phyloP scores from a whole-genome alignment of 1,284 basidiomycete species.

The Ganoderma leucocontextum region DNA sequence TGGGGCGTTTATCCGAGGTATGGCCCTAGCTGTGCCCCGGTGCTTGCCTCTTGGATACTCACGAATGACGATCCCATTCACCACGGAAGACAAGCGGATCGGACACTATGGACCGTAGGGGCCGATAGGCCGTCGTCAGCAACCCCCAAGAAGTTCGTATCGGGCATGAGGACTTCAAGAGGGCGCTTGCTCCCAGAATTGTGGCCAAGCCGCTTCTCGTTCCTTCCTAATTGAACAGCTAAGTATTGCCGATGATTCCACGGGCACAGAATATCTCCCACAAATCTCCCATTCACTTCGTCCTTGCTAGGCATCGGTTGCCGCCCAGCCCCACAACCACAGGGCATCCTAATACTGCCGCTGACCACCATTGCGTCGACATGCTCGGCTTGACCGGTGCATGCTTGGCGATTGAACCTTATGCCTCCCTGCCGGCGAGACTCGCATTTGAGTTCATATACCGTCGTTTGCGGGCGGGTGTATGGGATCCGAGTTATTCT shows the following conservation, averaged over 20 bases:
- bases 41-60: constrained; percentile 12
- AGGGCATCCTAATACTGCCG: constrained; percentile 9
- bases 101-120: constrained; percentile 23
- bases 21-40: constrained; percentile 11
- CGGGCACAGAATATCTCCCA: constrained; percentile 22
- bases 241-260: constrained; percentile 33
- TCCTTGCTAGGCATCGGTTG: constrained; percentile 17
- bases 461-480: background rate
- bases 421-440: background rate
- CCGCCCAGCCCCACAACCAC: background rate
- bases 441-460: constrained; percentile 4
- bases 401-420: constrained; percentile 7
- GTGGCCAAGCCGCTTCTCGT: constrained; percentile 21
- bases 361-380: constrained; percentile 1
- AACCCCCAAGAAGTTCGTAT: constrained; percentile 12
- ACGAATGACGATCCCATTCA: constrained; percentile 19
- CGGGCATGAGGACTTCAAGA: constrained; percentile 5
- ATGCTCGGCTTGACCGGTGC: constrained; percentile 4
- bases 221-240: constrained; percentile 20
- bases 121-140: constrained; percentile 19
- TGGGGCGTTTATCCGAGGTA: constrained; percentile 25
- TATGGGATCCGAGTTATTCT: constrained; percentile 12
- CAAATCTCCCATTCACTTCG: constrained; percentile 19
- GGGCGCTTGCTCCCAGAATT: constrained; percentile 1
- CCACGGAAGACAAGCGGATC: constrained; percentile 20